Base-by-base conservation (phyloP, 352 stramenopile species). In the Globisporangium canariense region DNA sequence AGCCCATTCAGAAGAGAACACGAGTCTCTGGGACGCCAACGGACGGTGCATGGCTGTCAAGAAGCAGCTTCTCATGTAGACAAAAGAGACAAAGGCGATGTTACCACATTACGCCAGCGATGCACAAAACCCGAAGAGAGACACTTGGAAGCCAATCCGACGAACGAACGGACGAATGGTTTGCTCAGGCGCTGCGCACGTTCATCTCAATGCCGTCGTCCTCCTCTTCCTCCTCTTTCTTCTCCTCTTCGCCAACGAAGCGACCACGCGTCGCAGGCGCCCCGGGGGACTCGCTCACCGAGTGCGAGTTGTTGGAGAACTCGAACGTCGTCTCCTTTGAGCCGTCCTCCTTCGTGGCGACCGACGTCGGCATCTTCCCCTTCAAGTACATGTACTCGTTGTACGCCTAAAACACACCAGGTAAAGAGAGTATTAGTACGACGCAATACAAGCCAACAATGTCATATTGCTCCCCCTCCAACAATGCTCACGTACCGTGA, bases 301-400 rank as follows among this genome's bases (percentile, higher is more conserved):
- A 71, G 58, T 77, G 88, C 8, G 78, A 84, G 14, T 69, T 74
- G 22, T 74, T 78, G 0, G 83, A 83, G 40, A 93, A 93, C 61
- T 93, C 82, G 62, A 93, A 93, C 18, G 77, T 89, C 2, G 80
- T 90, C 58, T 91, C 84, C 28, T 90, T 86, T 0, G 74, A 79
- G 2, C 78, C 79, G 57, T 90, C 79, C 9, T 83, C 78, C 9
- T 82, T 75, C 13, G 68, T 74, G 38, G 74, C 73, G 46, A 86
- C 73, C n/a, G 83, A 70, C 34, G 79, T 79, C 11, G 81, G 81
- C 59, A 89, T 74, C 36, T 90, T 86, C 5, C 82, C 82, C 74
- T 93, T 93, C 49, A 93, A 66, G 54, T 93, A 93, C 51, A 93
- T 66, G 67, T 90, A 93, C 34, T 93, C 82, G 16, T 90, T 89